Evolutionary conservation across 306 rosid genomes (phyloP).

Genomic region (Vigna radiata): DNA sequence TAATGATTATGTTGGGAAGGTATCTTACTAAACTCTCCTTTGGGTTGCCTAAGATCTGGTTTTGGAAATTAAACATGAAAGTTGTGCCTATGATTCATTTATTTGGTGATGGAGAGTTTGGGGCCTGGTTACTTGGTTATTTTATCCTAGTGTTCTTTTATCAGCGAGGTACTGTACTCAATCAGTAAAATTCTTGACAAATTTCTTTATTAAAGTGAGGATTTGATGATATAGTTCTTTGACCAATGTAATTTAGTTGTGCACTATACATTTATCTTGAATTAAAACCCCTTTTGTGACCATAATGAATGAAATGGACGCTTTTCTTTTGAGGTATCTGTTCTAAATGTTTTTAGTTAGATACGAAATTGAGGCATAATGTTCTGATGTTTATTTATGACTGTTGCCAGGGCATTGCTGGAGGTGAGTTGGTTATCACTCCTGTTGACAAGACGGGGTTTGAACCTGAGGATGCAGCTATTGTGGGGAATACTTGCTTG

Average conservation of each 20-base stretch:
- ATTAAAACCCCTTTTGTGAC: neutral
- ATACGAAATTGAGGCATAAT: conserved; percentile 23
- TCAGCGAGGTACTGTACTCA: neutral
- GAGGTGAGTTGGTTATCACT: conserved; percentile 91
- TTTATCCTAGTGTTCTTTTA: conserved; percentile 7
- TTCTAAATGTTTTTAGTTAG: conserved; percentile 11
- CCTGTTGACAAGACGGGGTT: conserved; percentile 87
- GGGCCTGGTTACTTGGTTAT: conserved; percentile 14
- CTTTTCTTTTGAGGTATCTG: conserved; percentile 10
- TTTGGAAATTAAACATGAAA: conserved; percentile 32
- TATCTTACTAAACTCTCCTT: conserved; percentile 38
- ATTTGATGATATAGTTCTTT: conserved; percentile 5
- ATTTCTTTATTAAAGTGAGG: neutral
- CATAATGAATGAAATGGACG: conserved; percentile 24
- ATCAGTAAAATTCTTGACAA: neutral
- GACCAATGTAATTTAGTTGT: conserved; percentile 15
- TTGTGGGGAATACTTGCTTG: conserved; percentile 97
- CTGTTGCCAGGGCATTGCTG: conserved; percentile 86
- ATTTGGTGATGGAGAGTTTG: conserved; percentile 15
- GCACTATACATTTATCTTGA: conserved; percentile 11
- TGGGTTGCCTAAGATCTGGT: conserved; percentile 18
- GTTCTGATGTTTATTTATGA: conserved; percentile 47
- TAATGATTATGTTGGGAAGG: conserved; percentile 99
- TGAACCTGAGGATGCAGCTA: conserved; percentile 91
- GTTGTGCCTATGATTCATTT: conserved; percentile 25